Base-by-base conservation (phyloP, 257 asterid species). In the Solanum appendiculatum region DNA sequence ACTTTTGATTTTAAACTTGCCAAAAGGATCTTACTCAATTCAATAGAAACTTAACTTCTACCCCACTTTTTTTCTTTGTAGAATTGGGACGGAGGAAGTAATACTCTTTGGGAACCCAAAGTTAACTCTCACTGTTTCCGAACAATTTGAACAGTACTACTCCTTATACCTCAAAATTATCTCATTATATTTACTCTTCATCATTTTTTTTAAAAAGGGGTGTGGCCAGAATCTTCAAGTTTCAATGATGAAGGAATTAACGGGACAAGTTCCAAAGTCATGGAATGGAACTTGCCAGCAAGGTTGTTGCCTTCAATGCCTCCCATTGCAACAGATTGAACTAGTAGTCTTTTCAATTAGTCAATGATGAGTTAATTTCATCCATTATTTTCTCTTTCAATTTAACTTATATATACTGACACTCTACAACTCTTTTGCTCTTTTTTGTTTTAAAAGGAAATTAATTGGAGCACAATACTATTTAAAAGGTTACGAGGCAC, bases 191-290 rank as follows among this genome's bases (percentile, higher is more conserved):
- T 10, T 5, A 13, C 20, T 10, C 4, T 40, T 33, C 46, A 40
- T 6, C 2, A 44, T 25, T 83, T 21, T 7, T 25, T 7, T 39
- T n/a, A n/a, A n/a, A 39, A 87, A 91, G 95, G 95, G 0, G 88
- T 93, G 21, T 93, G 95, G 93, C 94, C 93, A 3, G 95, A 91
- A 82, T 93, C 92, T 16, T 64, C 83, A 56, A 93, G 95, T 70
- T 93, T 89, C 73, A 87, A 36, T 27, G 94, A 92, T 25, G 86
- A 74, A 11, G 93, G 92, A 23, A 93, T 93, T n/a, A n/a, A n/a
- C n/a, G 93, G 94, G 85, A 58, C 95, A 91, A 14, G 70, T 93
- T 84, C 95, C 95, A 33, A 2, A 73, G 7, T 89, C 92, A 1
- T 93, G 95, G 94, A 87, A 85, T 58, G 95, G 95, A 5, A 86